Percentiles rank a stretch among this genome's conserved stretches.
Conservation (phyloP, 345 rosid genomes). For the Odontarrhena argentea region DNA sequence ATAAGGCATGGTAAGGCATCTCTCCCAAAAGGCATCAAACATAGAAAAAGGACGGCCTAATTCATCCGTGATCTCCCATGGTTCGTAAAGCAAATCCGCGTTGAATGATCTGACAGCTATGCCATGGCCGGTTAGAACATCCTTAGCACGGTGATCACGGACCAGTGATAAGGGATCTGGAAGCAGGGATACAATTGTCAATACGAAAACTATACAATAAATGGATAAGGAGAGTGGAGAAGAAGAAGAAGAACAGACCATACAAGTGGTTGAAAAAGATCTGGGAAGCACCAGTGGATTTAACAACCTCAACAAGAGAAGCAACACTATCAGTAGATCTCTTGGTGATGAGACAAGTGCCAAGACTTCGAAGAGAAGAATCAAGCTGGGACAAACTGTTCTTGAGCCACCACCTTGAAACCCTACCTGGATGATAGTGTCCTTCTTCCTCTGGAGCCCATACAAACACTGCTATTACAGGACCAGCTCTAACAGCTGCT, state of each 20-base stretch:
- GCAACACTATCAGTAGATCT: slow-evolving; percentile 83
- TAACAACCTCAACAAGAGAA: slow-evolving; percentile 77
- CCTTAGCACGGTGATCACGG: slow-evolving; percentile 94
- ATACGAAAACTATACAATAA: no score
- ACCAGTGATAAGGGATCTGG: slow-evolving; percentile 92
- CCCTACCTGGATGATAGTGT: slow-evolving; percentile 82
- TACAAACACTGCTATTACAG: slow-evolving; percentile 73
- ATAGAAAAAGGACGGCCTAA: slow-evolving; percentile 76
- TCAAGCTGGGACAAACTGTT: slow-evolving; percentile 88
- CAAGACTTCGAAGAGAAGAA: slow-evolving; percentile 85
- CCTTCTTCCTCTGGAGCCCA: slow-evolving; percentile 99
- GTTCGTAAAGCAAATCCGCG: slow-evolving; percentile 97
- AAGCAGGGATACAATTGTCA: not conserved
- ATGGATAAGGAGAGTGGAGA: not conserved
- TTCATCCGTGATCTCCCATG: slow-evolving; percentile 91
- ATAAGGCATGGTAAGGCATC: slow-evolving; percentile 94
- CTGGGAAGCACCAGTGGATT: slow-evolving; percentile 90
- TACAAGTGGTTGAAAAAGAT: slow-evolving; percentile 96
- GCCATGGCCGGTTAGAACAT: slow-evolving; percentile 70
- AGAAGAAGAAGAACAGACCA: slow-evolving; percentile 58
- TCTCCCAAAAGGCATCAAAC: slow-evolving; percentile 86
- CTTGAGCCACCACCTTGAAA: slow-evolving; percentile 99
- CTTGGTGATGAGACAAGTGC: slow-evolving; percentile 80
- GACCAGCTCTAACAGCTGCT: slow-evolving; percentile 89
- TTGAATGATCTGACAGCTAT: slow-evolving; percentile 77